A percentile compares a stretch with the other conserved stretches of the same genome.
Conservation (phyloP, 192 early-diverging fungal genomes). For the Coemansia asiatica region DNA sequence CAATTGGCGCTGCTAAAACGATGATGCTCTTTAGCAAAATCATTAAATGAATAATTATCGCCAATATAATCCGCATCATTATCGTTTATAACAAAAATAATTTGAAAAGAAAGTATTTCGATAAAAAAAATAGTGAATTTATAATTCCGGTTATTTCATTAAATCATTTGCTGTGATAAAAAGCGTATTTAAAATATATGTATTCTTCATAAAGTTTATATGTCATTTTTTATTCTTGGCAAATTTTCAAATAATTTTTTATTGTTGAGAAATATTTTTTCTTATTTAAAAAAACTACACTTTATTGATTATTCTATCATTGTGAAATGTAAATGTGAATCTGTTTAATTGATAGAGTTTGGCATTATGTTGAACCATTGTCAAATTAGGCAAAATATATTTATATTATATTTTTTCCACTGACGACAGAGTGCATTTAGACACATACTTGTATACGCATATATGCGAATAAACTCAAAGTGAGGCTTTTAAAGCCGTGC, state of each 20-base stretch:
- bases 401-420: background rate
- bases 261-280: too few species aligned
- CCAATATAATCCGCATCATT: background rate
- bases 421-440: constrained; percentile 8
- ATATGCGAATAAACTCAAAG: background rate
- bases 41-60: background rate
- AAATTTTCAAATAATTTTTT: too few species aligned
- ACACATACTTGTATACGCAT: background rate
- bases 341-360: background rate
- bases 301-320: too few species aligned
- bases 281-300: too few species aligned
- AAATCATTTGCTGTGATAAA: too few species aligned
- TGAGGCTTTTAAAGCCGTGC: background rate
- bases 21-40: background rate
- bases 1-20: background rate
- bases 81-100: background rate
- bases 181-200: too few species aligned
- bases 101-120: too few species aligned
- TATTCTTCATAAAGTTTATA: too few species aligned
- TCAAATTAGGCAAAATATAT: background rate
- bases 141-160: too few species aligned
- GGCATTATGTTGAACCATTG: too few species aligned
- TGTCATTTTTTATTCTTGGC: too few species aligned
- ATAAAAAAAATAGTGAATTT: too few species aligned
- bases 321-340: background rate